Percentiles rank a stretch among this genome's conserved stretches.
Evolutionary conservation across 805 yeast genomes (phyloP).

Genomic region (Lachancea waltii): DNA sequence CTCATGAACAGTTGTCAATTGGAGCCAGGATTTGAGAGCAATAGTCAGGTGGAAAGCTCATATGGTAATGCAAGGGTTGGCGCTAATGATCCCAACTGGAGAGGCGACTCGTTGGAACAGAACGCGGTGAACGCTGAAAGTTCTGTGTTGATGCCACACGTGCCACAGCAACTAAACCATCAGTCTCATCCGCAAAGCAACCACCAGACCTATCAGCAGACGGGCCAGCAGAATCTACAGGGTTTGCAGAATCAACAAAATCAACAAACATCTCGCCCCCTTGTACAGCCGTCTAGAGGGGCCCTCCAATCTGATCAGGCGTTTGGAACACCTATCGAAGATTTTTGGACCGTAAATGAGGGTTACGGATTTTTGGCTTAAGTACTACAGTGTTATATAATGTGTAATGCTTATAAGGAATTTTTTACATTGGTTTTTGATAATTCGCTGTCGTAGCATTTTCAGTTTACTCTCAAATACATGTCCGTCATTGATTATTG

Average conservation of each 20-base stretch:
- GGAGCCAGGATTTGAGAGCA: not conserved
- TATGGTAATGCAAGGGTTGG: too few relatives aligned
- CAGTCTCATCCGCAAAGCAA: constrained; percentile 6
- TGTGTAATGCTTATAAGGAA: too few relatives aligned
- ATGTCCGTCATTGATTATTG: too few relatives aligned
- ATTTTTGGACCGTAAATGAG: constrained; percentile 43
- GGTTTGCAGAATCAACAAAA: not conserved
- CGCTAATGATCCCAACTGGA: too few relatives aligned
- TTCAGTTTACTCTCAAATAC: too few relatives aligned
- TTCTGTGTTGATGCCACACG: too few relatives aligned
- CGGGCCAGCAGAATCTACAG: constrained; percentile 1
- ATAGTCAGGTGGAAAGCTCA: not conserved
- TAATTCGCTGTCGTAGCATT: too few relatives aligned
- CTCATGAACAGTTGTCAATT: constrained; percentile 11
- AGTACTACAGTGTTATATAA: not conserved
- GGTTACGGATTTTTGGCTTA: constrained; percentile 43
- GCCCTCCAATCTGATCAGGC: constrained; percentile 9
- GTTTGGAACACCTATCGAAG: constrained; percentile 34
- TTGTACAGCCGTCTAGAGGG: constrained; percentile 3
- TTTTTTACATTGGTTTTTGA: too few relatives aligned
- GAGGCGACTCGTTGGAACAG: too few relatives aligned
- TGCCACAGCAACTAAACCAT: constrained; percentile 11
- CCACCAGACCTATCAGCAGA: constrained; percentile 6
- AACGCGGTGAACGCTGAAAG: not conserved
- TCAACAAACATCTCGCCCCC: constrained; percentile 1